Percentiles rank a stretch among this genome's conserved stretches.
These are phyloP conservation scores for Veloboletus limbatus DNA, from an alignment of 1,284 basidiomycete genomes.

Conservation along the genomic window DNA sequence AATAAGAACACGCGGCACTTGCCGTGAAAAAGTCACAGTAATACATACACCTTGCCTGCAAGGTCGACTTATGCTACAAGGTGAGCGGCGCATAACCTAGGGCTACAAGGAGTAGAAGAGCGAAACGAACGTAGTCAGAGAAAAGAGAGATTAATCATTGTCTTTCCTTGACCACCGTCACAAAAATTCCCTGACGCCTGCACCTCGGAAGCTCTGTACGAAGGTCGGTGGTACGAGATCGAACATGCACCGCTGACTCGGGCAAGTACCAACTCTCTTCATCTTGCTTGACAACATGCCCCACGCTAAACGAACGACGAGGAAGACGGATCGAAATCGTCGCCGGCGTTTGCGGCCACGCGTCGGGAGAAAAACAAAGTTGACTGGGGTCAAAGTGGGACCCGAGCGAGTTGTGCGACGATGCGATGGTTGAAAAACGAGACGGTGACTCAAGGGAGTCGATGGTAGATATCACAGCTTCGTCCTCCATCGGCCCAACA, in stretches of 20 bases:
- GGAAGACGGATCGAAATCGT: constrained; percentile 10
- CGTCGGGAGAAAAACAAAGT: constrained; percentile 6
- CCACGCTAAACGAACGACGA: constrained; percentile 7
- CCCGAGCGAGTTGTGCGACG: constrained; percentile 30
- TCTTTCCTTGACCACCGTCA: constrained; percentile 42
- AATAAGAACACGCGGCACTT: too few relatives aligned
- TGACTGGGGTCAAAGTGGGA: constrained; percentile 25
- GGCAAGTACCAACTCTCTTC: not conserved
- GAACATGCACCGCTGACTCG: constrained; percentile 1
- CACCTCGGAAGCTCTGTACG: not conserved
- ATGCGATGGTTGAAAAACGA: constrained; percentile 27
- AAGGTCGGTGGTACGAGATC: not conserved
- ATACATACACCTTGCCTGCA: not conserved
- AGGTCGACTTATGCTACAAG: constrained; percentile 18
- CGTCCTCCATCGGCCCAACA: constrained; percentile 1
- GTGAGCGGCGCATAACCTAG: constrained; percentile 13
- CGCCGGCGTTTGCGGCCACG: constrained; percentile 24
- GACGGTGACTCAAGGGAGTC: constrained; percentile 37
- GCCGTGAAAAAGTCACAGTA: too few relatives aligned
- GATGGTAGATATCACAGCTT: constrained; percentile 11
- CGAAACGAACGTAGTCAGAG: not conserved
- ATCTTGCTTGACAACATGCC: not conserved
- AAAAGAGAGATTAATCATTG: not conserved
- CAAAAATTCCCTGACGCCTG: constrained; percentile 34
- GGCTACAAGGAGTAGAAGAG: constrained; percentile 21